Base-by-base conservation (phyloP, 441 rosid genomes). In the Codiaeum variegatum region DNA sequence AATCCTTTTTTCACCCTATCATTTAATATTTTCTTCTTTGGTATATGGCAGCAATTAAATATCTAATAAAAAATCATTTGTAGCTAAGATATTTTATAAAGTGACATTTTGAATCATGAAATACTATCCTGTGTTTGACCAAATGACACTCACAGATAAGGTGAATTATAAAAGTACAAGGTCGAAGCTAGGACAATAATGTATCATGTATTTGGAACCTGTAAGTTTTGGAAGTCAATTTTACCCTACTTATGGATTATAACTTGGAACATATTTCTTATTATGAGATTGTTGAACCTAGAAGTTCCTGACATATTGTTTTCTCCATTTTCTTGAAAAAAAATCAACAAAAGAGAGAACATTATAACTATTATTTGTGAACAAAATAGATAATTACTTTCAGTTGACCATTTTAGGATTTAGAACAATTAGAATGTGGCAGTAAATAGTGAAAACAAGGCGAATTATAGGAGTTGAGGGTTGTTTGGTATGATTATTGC, bases 131-230 rank as follows among this genome's bases (percentile, higher is more conserved):
- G 11, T 73, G 42, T 62, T 34, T 67, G 63, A 24, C 58, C 15
- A 9, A 58, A 34, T 61, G 28, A 66, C 59, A 70, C n/a, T n/a
- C n/a, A n/a, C 15, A 59, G 42, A 70, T 54, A 42, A 21, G n/a
- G n/a, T n/a, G n/a, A n/a, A n/a, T n/a, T n/a, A n/a, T n/a, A n/a
- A n/a, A n/a, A n/a, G 95, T 72, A 80, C 92, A 18, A 86, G 87
- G 72, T 84, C 86, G 18, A 84, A 85, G 76, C 97, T 92, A 74
- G 90, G 77, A 59, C 87, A 85, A 56, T 94, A 94, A 55, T 84
- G 94, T 81, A 92, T 94, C 21, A 90, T 78, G 83, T 94, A 94
- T 83, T 86, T 94, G 21, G 96, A 97, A 70, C 97, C 97, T 38
- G 97, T 94, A 82, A 56, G 98, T 81, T 5, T 44, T 5, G 55